Conservation (phyloP, 495 filamentous ascomycete genomes). For the Amniculicola lignicola region DNA sequence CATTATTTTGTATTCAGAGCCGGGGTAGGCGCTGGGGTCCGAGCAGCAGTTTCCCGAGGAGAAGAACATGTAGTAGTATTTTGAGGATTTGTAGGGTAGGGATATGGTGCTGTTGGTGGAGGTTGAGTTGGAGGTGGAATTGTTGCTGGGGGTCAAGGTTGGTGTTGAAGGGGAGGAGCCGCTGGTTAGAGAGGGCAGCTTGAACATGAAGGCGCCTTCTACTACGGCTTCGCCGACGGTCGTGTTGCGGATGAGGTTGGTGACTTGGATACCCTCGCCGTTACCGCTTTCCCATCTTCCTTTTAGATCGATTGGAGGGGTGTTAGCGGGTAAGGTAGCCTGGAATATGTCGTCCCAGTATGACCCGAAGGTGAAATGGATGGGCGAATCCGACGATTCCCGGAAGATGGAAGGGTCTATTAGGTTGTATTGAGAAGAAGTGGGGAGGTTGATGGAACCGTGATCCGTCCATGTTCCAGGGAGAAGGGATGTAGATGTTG, state of each 20-base stretch:
- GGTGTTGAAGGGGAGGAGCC: too few relatives aligned
- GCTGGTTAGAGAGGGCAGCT: too few relatives aligned
- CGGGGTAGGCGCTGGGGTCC: slow-evolving; percentile 51
- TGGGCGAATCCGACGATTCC: slow-evolving; percentile 38
- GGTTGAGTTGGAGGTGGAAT: too few relatives aligned
- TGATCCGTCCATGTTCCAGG: slow-evolving; percentile 60
- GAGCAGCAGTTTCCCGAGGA: slow-evolving; percentile 60
- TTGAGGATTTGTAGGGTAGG: too few relatives aligned
- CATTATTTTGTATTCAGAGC: slow-evolving; percentile 64
- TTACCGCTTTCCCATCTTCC: too few relatives aligned
- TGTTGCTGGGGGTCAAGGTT: slow-evolving; percentile 37
- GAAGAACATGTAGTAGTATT: slow-evolving; percentile 68
- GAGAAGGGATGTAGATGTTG: slow-evolving; percentile 60
- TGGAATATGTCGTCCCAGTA: slow-evolving; percentile 70
- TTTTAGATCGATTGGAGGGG: background rate
- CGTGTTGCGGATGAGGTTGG: slow-evolving; percentile 56
- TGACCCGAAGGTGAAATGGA: slow-evolving; percentile 62
- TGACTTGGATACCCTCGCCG: slow-evolving; percentile 21
- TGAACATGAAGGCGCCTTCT: slow-evolving; percentile 57
- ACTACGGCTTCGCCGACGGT: slow-evolving; percentile 51
- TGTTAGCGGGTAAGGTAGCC: slow-evolving; percentile 45
- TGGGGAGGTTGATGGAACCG: slow-evolving; percentile 50
- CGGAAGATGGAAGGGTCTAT: slow-evolving; percentile 65
- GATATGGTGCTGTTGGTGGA: too few relatives aligned
- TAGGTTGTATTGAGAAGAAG: slow-evolving; percentile 56